Percentiles rank a stretch among this genome's conserved stretches.
These are phyloP conservation scores for Fusarium guadeloupense DNA, from an alignment of 2,329 filamentous ascomycete species.

Conservation along the genomic window DNA sequence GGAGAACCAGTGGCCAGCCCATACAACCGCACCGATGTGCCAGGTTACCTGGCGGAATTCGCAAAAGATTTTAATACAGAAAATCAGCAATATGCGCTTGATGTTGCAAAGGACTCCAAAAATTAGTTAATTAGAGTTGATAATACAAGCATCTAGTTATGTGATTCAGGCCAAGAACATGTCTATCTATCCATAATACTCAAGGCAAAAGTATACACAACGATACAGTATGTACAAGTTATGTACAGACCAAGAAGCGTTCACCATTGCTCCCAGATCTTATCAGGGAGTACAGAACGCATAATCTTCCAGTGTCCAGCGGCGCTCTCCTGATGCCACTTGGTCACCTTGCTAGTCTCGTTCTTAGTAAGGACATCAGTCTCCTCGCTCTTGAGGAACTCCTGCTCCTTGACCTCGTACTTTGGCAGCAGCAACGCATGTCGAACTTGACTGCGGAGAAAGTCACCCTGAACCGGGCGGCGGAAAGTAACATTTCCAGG, in stretches of 20 bases:
- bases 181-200: constrained; percentile 1
- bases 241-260: not conserved
- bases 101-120: constrained; percentile 39
- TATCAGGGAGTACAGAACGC: constrained; percentile 79
- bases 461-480: constrained; percentile 69
- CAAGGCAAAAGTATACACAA: constrained; percentile 11
- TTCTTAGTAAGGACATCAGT: constrained; percentile 67
- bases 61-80: constrained; percentile 51
- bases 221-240: not conserved
- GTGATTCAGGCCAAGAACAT: not conserved
- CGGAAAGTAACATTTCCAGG: constrained; percentile 69
- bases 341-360: constrained; percentile 71
- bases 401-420: constrained; percentile 69
- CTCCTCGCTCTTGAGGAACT: constrained; percentile 57
- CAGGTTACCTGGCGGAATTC: constrained; percentile 66
- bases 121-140: not conserved
- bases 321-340: constrained; percentile 79
- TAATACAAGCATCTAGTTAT: not conserved
- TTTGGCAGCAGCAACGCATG: constrained; percentile 75
- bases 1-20: constrained; percentile 69
- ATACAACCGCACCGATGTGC: constrained; percentile 69
- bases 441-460: constrained; percentile 75
- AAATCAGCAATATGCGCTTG: constrained; percentile 43
- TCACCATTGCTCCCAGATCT: constrained; percentile 85
- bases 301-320: constrained; percentile 92